These are phyloP conservation scores for Choiromyces venosus DNA, from an alignment of 495 filamentous ascomycete species.

Conservation along the genomic window DNA sequence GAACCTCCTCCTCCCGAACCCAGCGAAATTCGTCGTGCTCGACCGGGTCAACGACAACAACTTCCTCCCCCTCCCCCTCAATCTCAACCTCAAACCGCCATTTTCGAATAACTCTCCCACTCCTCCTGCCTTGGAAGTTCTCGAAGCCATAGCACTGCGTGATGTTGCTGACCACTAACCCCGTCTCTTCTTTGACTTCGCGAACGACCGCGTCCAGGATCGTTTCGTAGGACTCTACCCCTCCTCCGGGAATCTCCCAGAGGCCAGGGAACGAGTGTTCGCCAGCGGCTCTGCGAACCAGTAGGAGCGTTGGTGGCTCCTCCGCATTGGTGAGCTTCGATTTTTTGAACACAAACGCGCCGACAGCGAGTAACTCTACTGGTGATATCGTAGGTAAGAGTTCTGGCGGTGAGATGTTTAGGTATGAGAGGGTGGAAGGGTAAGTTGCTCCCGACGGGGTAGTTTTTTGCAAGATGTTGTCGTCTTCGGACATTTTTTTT, in stretches of 20 bases:
- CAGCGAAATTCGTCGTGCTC: constrained; percentile 50
- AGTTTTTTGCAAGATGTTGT: not conserved
- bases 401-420: constrained; percentile 43
- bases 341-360: constrained; percentile 47
- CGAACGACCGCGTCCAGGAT: constrained; percentile 53
- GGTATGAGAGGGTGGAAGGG: constrained; percentile 45
- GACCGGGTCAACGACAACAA: constrained; percentile 38
- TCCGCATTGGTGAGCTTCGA: constrained; percentile 14
- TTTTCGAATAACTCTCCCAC: constrained; percentile 39
- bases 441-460: constrained; percentile 27
- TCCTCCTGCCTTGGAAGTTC: constrained; percentile 31
- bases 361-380: constrained; percentile 44
- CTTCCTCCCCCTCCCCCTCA: constrained; percentile 43
- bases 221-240: constrained; percentile 49
- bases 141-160: constrained; percentile 45
- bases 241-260: constrained; percentile 60
- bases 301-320: constrained; percentile 44
- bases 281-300: constrained; percentile 50
- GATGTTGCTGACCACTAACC: constrained; percentile 49
- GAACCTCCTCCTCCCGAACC: constrained; percentile 47
- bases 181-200: constrained; percentile 58
- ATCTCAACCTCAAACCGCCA: constrained; percentile 44
- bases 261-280: constrained; percentile 47
- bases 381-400: constrained; percentile 44
- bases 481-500: not conserved